Conservation (phyloP, 108 stramenopile genomes). For the Nitzschia sp. region DNA sequence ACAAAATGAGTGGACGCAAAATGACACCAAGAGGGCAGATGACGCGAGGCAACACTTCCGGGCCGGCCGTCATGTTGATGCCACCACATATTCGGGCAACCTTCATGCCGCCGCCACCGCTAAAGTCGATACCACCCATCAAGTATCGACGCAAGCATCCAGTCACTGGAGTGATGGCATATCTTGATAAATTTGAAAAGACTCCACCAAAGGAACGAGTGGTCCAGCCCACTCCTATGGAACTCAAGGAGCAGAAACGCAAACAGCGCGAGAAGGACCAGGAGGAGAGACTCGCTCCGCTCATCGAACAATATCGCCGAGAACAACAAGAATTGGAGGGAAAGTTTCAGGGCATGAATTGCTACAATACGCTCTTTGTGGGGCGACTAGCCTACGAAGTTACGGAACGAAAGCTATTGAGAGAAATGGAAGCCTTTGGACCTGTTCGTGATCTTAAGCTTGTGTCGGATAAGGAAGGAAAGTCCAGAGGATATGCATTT, state of each 20-base stretch:
- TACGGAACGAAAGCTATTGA: constrained; percentile 89
- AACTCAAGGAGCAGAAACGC: constrained; percentile 38
- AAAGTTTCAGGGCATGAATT: constrained; percentile 86
- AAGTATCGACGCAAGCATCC: constrained; percentile 52
- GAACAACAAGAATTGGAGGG: constrained; percentile 63
- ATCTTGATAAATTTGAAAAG: constrained; percentile 65
- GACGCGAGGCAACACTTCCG: constrained; percentile 68
- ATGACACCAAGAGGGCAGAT: constrained; percentile 83
- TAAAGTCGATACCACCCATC: constrained; percentile 63
- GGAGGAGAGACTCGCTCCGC: constrained; percentile 39
- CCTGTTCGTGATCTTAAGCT: constrained; percentile 87
- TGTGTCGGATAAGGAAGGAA: constrained; percentile 55
- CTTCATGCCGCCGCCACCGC: constrained; percentile 88
- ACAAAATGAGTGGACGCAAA: constrained; percentile 54
- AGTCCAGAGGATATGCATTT: constrained; percentile 92
- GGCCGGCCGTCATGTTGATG: constrained; percentile 91
- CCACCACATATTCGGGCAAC: constrained; percentile 84
- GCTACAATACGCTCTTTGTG: constrained; percentile 96
- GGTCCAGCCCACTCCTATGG: constrained; percentile 57
- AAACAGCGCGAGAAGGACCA: constrained; percentile 37
- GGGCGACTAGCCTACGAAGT: constrained; percentile 94
- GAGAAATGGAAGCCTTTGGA: constrained; percentile 94
- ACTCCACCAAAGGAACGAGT: constrained; percentile 55
- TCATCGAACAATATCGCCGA: constrained; percentile 69
- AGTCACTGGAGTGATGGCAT: constrained; percentile 54